Conservation (phyloP, 1,284 basidiomycete species). For the Somion occarium region DNA sequence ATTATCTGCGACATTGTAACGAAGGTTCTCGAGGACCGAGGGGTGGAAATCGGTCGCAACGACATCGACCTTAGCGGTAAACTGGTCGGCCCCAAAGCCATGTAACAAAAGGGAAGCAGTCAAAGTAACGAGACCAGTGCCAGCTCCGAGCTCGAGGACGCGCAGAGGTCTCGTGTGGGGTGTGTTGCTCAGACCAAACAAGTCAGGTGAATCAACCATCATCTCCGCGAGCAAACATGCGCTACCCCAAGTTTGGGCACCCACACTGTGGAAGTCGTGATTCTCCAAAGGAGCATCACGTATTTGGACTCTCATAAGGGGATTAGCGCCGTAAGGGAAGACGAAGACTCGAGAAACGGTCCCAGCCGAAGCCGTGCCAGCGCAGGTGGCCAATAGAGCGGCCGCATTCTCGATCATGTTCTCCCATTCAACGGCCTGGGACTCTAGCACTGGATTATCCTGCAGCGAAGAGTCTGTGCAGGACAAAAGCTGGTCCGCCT, state of each 20-base stretch:
- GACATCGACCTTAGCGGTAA: conserved; percentile 33
- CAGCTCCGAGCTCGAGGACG: conserved; percentile 82
- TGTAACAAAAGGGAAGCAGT: conserved; percentile 48
- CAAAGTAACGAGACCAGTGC: conserved; percentile 84
- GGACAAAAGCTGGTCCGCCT: conserved; percentile 12
- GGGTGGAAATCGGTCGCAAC: conserved; percentile 81
- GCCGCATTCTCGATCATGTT: conserved; percentile 51
- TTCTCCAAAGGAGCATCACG: conserved; percentile 74
- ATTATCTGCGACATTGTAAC: conserved; percentile 62
- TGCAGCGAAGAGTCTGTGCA: conserved; percentile 16
- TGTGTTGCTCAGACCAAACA: conserved; percentile 40
- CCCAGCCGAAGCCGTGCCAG: conserved; percentile 36
- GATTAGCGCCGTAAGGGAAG: conserved; percentile 24
- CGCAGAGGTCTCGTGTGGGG: conserved; percentile 31
- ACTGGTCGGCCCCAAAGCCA: background rate
- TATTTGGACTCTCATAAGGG: conserved; percentile 41
- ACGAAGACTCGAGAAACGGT: conserved; percentile 36
- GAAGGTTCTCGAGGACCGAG: conserved; percentile 70
- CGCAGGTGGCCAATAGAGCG: conserved; percentile 33
- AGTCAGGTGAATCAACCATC: conserved; percentile 55
- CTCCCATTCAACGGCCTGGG: conserved; percentile 22
- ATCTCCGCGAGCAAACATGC: conserved; percentile 80
- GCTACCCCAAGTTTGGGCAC: conserved; percentile 89
- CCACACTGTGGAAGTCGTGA: conserved; percentile 72
- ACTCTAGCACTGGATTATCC: background rate